phyloP scores from a whole-genome alignment of 1,284 basidiomycete genomes.

The Cryptococcus maquisensis region DNA sequence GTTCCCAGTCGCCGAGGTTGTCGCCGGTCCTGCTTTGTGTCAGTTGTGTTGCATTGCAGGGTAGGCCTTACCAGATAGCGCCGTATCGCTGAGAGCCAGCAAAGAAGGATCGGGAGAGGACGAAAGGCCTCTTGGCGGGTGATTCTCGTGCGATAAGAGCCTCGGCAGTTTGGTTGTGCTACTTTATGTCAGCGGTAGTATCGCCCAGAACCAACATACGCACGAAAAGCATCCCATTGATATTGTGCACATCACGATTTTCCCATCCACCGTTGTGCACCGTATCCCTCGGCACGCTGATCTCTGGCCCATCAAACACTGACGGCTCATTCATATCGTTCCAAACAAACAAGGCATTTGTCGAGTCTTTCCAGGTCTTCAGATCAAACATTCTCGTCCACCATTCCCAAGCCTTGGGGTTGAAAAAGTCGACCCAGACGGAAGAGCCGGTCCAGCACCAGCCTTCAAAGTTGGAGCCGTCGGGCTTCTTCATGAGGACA shows the following conservation, averaged over 20 bases:
- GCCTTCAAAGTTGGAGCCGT: conserved; percentile 84
- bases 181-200: background rate
- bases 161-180: conserved; percentile 83
- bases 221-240: conserved; percentile 52
- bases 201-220: conserved; percentile 11
- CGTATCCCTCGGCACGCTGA: conserved; percentile 92
- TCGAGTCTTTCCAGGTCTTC: conserved; percentile 54
- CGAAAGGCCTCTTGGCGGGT: conserved; percentile 79
- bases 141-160: conserved; percentile 73
- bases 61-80: conserved; percentile 71
- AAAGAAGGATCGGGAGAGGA: conserved; percentile 90
- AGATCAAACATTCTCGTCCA: conserved; percentile 82
- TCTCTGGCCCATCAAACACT: conserved; percentile 97
- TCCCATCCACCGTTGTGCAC: conserved; percentile 91
- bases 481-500: conserved; percentile 76
- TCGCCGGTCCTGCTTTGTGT: conserved; percentile 66
- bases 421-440: conserved; percentile 97
- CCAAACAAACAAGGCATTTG: conserved; percentile 83
- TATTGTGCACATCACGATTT: conserved; percentile 74
- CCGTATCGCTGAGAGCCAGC: conserved; percentile 93
- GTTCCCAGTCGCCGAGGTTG: conserved; percentile 93
- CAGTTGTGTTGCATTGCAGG: background rate
- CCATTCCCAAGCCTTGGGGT: conserved; percentile 84
- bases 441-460: conserved; percentile 98
- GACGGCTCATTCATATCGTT: conserved; percentile 99